A percentile compares a stretch with the other conserved stretches of the same genome.
phyloP scores from a whole-genome alignment of 371 early-diverging fungal genomes.

The Mucor ambiguus region DNA sequence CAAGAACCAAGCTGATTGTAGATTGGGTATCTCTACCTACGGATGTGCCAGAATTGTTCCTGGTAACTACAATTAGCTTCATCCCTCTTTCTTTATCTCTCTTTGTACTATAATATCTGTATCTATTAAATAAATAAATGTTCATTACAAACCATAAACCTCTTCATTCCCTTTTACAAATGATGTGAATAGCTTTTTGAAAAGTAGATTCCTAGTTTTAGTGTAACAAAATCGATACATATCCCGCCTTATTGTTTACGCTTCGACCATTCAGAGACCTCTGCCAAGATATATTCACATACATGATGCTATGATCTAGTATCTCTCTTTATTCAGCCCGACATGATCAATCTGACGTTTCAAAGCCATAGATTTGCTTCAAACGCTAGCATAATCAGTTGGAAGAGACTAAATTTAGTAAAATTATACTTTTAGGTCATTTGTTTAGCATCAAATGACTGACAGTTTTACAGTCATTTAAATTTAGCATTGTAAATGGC shows the following conservation, averaged over 20 bases:
- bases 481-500: not conserved
- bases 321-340: not conserved
- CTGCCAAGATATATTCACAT: not conserved
- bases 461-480: not conserved
- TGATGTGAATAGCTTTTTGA: not conserved
- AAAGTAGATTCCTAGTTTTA: not conserved
- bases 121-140: not conserved
- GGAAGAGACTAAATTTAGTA: not conserved
- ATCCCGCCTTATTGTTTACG: not conserved
- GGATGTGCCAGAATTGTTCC: slow-evolving; percentile 28
- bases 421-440: not conserved
- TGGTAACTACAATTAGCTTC: slow-evolving; percentile 20
- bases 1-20: slow-evolving; percentile 22
- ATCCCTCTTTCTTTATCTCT: not conserved
- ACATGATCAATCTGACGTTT: not conserved
- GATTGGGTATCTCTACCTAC: slow-evolving; percentile 14
- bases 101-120: not conserved
- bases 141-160: not conserved
- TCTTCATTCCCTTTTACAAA: not conserved
- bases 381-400: not conserved
- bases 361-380: not conserved
- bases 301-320: not conserved
- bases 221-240: not conserved
- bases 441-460: not conserved
- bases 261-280: not conserved